A percentile compares a stretch with the other conserved stretches of the same genome.
phyloP scores from a whole-genome alignment of 805 yeast genomes.

The Schwanniomyces polymorphus region DNA sequence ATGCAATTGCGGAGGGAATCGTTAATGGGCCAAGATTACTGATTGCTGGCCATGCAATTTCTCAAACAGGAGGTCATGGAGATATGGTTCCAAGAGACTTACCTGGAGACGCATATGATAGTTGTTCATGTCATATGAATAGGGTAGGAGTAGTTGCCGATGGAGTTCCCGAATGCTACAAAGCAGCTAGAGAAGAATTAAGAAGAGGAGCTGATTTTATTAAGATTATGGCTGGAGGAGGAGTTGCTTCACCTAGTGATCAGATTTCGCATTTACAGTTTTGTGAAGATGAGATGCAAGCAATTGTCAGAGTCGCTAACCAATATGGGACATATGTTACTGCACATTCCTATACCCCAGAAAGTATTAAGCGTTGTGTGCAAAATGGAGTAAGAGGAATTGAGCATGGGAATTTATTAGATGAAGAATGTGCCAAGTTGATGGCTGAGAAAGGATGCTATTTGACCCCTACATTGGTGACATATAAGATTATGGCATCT shows the following conservation, averaged over 20 bases:
- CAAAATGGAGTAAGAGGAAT: conserved; percentile 24
- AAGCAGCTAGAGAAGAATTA: conserved; percentile 21
- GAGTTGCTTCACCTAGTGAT: conserved; percentile 27
- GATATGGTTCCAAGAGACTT: conserved; percentile 18
- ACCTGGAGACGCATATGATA: conserved; percentile 18
- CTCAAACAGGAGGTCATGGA: conserved; percentile 29
- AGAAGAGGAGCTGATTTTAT: conserved; percentile 23
- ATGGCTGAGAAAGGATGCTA: conserved; percentile 19
- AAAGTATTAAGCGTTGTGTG: conserved; percentile 18
- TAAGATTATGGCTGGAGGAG: conserved; percentile 28
- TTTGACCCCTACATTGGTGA: conserved; percentile 24
- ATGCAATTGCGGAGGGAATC: conserved; percentile 22
- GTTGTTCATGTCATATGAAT: conserved; percentile 21
- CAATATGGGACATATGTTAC: conserved; percentile 24
- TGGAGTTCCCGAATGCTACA: conserved; percentile 21
- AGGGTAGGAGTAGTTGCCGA: conserved; percentile 19
- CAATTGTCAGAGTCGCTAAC: conserved; percentile 22
- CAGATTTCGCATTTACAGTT: conserved; percentile 19
- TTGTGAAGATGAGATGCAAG: conserved; percentile 21
- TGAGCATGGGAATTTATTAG: conserved; percentile 27
- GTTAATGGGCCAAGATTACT: conserved; percentile 22
- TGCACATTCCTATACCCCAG: conserved; percentile 25
- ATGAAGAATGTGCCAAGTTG: conserved; percentile 21
- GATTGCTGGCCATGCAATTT: conserved; percentile 20
- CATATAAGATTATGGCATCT: conserved; percentile 26